Evolutionary conservation across 208 protist species (phyloP).

Genomic region (Crithidia brevicula): DNA sequence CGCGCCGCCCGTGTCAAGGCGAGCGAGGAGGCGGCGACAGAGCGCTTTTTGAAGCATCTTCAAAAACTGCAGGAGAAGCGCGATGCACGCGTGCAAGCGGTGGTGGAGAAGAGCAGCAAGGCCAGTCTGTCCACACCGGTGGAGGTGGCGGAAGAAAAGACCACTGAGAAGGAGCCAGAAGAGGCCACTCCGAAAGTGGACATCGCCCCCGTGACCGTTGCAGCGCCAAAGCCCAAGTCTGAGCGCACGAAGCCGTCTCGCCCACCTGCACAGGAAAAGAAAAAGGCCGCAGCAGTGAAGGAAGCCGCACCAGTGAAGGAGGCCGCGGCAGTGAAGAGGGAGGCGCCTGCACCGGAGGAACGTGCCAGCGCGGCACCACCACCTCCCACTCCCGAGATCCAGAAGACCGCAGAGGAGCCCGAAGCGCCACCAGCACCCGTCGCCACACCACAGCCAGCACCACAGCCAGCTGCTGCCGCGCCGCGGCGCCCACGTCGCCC

Average conservation of each 20-base stretch:
- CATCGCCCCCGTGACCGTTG: background rate
- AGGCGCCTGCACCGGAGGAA: background rate
- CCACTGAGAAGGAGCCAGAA: background rate
- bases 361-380: background rate
- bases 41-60: slow-evolving; percentile 17
- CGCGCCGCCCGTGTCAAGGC: background rate
- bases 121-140: background rate
- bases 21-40: slow-evolving; percentile 11
- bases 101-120: slow-evolving; percentile 2
- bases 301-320: background rate
- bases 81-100: slow-evolving; percentile 2
- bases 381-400: no score
- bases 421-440: background rate
- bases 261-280: background rate
- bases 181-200: background rate
- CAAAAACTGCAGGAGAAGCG: slow-evolving; percentile 14
- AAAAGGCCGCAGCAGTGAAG: background rate
- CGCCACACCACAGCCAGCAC: background rate
- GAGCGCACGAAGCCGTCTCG: no score
- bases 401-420: background rate
- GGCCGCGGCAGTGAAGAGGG: background rate
- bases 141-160: no score
- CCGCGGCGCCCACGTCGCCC: background rate
- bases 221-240: no score
- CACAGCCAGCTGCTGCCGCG: no score